Evolutionary conservation across 73 alveolate genomes (phyloP).

Genomic region (Paramecium biaurelia): DNA sequence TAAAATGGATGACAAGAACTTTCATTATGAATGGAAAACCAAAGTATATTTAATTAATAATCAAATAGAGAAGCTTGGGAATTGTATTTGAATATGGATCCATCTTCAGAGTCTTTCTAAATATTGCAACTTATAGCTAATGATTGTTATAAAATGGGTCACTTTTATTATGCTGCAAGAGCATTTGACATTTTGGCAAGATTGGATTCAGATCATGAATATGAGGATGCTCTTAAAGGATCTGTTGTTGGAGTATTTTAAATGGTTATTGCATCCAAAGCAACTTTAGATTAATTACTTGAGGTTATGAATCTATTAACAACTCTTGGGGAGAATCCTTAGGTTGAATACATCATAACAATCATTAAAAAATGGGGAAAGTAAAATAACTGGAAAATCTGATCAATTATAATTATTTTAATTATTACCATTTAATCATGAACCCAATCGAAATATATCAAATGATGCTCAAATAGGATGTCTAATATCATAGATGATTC

Average conservation of each 20-base stretch:
- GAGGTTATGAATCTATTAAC: slow-evolving; percentile 50
- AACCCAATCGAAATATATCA: not conserved
- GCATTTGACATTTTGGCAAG: slow-evolving; percentile 98
- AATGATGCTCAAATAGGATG: not conserved
- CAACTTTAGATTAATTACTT: slow-evolving; percentile 4
- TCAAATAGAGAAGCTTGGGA: slow-evolving; percentile 81
- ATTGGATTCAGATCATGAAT: slow-evolving; percentile 97
- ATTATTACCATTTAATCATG: not conserved
- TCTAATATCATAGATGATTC: not conserved
- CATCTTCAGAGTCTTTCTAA: slow-evolving; percentile 89
- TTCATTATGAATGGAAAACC: slow-evolving; percentile 96
- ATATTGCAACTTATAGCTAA: slow-evolving; percentile 93
- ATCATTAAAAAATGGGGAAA: slow-evolving; percentile 62
- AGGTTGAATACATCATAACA: slow-evolving; percentile 53
- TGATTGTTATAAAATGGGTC: slow-evolving; percentile 99
- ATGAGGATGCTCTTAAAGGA: slow-evolving; percentile 91
- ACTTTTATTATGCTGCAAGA: slow-evolving; percentile 94
- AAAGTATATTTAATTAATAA: not conserved
- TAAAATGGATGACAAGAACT: slow-evolving; percentile 94
- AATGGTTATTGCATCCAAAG: slow-evolving; percentile 62
- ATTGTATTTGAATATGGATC: slow-evolving; percentile 93
- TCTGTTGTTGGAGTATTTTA: slow-evolving; percentile 57
- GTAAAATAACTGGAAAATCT: slow-evolving; percentile 53
- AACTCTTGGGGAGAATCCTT: slow-evolving; percentile 51
- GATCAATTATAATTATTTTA: slow-evolving; percentile 20